Base-by-base conservation (phyloP, 495 filamentous ascomycete species). In the Aspergillus nidulans region DNA sequence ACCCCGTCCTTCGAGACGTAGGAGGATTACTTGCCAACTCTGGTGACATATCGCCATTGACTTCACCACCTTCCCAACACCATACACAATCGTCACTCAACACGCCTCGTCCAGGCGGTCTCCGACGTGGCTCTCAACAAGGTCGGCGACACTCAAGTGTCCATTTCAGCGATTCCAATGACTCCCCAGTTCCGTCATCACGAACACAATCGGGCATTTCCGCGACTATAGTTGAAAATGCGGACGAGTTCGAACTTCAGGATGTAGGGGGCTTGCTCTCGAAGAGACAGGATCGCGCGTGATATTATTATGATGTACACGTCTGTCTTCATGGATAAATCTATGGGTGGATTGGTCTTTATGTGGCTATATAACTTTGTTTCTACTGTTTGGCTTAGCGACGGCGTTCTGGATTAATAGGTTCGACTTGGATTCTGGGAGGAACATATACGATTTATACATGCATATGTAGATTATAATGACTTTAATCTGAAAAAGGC, bases 1-100 rank as follows among this genome's bases (percentile, higher is more conserved):
- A 77, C 18, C 73, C 81, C 1, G 67, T 82, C 30, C 65, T 87
- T 1, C 80, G 86, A 53, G 85, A 87, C 57, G 55, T 86, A 1
- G 78, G 84, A 12, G 81, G 80, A 20, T 68, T 82, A 12, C 59
- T 81, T 26, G 52, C 69, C 34, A 20, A 73, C 67, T 23, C 57
- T 63, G 6, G 62, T 56, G 58, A 61, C 2, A 42, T 63, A 2
- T 47, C 63, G 3, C 51, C 44, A 18, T 42, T 63, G 70, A 25
- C 67, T 65, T 44, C 16, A 16, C 34, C 23, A 19, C 44, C 26
- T 49, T 56, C 72, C 20, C 71, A 74, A 49, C 60, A 51, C 23
- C 38, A n/a, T 32, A 13, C 15, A 24, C 47, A 40, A 7, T 36
- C 20, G n/a, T 49, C 41, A 52, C 53, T 46, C 47, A 58, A 23